phyloP scores from a whole-genome alignment of 441 rosid genomes.

The Gossypium lobatum region DNA sequence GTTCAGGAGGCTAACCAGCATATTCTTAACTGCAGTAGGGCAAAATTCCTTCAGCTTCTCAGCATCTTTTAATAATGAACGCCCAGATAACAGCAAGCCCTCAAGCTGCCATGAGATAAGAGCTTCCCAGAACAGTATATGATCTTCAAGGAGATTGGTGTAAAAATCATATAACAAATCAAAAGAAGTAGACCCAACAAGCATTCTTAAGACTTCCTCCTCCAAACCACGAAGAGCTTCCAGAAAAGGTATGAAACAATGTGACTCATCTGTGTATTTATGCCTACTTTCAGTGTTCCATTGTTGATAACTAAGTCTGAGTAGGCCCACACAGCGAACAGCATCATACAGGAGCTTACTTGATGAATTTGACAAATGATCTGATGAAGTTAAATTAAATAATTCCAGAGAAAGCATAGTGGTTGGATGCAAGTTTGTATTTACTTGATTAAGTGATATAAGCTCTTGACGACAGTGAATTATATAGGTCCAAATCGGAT shows the following conservation, averaged over 20 bases:
- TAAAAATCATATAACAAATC: constrained; percentile 44
- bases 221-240: constrained; percentile 58
- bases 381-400: constrained; percentile 41
- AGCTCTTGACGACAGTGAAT: constrained; percentile 39
- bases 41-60: constrained; percentile 43
- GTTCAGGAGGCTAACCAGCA: constrained; percentile 45
- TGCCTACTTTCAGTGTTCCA: constrained; percentile 62
- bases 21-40: constrained; percentile 49
- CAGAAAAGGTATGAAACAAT: constrained; percentile 42
- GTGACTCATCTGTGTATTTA: constrained; percentile 30
- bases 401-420: constrained; percentile 62
- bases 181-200: constrained; percentile 53
- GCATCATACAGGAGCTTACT: constrained; percentile 43
- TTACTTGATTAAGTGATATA: constrained; percentile 30
- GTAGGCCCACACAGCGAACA: constrained; percentile 49
- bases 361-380: constrained; percentile 26
- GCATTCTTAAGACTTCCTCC: constrained; percentile 42
- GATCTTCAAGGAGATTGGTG: constrained; percentile 59
- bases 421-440: constrained; percentile 39
- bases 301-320: constrained; percentile 66
- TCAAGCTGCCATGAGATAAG: constrained; percentile 46
- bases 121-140: constrained; percentile 65
- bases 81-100: constrained; percentile 48
- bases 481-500: constrained; percentile 73
- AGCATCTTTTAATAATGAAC: constrained; percentile 59